These are phyloP conservation scores for Colletotrichum shisoi DNA, from an alignment of 2,329 filamentous ascomycete species.

Conservation along the genomic window DNA sequence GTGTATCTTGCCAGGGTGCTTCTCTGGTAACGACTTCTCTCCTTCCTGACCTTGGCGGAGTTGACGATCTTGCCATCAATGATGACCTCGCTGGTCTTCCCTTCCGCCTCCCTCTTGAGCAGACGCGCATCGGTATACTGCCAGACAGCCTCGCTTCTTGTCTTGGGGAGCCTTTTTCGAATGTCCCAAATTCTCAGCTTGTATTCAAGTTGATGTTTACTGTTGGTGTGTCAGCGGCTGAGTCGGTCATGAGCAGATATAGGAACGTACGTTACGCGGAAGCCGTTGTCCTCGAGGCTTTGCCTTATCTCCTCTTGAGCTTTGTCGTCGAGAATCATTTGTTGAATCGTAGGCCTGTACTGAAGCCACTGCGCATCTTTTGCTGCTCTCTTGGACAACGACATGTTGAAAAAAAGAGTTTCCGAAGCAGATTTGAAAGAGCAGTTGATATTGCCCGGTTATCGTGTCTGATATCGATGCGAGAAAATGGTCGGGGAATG, in stretches of 20 bases:
- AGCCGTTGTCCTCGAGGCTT: background rate
- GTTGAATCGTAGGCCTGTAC: background rate
- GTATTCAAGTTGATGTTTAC: slow-evolving; percentile 22
- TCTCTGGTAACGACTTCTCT: background rate
- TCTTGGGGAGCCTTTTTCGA: background rate
- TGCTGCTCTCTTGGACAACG: background rate
- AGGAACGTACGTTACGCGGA: slow-evolving; percentile 1
- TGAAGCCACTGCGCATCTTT: background rate
- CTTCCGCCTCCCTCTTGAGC: background rate
- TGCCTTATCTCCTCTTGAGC: background rate
- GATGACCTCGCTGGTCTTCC: slow-evolving; percentile 10
- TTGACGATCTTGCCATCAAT: background rate
- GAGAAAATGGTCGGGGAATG: background rate
- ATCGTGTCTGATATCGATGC: background rate
- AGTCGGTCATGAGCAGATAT: background rate
- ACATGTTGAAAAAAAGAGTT: background rate
- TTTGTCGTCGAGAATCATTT: slow-evolving; percentile 1
- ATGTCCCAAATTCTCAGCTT: slow-evolving; percentile 22
- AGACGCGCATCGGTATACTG: background rate
- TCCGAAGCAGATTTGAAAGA: background rate
- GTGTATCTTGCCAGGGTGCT: background rate
- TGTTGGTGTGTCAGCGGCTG: background rate
- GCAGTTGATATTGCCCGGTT: background rate
- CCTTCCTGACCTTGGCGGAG: background rate
- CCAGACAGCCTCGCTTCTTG: background rate